These are phyloP conservation scores for Rhodomyrtus psidioides DNA, from an alignment of 441 rosid genomes.

Conservation along the genomic window DNA sequence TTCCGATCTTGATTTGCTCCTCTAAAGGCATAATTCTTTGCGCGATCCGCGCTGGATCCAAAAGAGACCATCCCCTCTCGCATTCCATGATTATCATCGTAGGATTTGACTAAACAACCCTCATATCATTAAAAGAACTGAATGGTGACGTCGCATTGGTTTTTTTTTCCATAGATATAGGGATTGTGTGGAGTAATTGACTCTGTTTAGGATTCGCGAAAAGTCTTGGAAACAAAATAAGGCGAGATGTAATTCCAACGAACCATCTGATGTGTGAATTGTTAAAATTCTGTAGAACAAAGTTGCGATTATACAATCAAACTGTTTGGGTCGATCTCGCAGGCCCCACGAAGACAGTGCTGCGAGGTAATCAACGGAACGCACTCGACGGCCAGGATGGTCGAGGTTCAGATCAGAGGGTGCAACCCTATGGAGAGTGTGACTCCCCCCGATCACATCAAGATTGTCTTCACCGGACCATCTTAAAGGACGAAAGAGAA, in stretches of 20 bases:
- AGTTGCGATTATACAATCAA: neutral
- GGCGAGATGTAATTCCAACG: neutral
- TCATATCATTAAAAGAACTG: neutral
- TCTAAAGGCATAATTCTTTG: neutral
- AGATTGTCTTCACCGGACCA: neutral
- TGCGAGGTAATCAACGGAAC: neutral
- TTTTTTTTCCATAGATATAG: neutral
- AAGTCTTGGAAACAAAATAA: neutral
- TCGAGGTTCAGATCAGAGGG: constrained; percentile 46
- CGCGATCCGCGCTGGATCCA: neutral
- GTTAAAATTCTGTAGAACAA: neutral
- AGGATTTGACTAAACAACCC: neutral
- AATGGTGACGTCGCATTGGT: neutral
- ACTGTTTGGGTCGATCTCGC: constrained; percentile 6
- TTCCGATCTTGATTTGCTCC: neutral
- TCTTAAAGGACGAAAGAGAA: neutral
- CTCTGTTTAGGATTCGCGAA: neutral
- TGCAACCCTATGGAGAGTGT: constrained; percentile 54
- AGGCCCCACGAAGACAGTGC: constrained; percentile 10
- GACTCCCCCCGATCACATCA: constrained; percentile 23
- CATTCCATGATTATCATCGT: neutral
- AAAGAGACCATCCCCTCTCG: neutral
- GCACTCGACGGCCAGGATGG: neutral
- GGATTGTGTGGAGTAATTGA: neutral
- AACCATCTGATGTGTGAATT: constrained; percentile 1